Conservation (phyloP, 768 basidiomycete species). For the Fistulinella prunicolor region DNA sequence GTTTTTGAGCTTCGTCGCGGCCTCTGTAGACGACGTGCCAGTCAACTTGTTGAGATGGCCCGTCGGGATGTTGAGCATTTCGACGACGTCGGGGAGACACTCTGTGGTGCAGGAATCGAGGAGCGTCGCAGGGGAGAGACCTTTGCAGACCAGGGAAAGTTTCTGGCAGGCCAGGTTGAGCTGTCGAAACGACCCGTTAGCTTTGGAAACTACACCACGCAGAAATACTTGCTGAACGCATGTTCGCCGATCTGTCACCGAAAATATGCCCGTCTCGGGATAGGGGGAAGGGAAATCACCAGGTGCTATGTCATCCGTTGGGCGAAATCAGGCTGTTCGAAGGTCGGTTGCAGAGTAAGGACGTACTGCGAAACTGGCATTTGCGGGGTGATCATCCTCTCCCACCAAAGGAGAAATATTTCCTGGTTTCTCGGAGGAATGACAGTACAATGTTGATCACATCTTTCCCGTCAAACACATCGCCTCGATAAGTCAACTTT, state of each 20-base stretch:
- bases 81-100: slow-evolving; percentile 43
- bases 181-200: slow-evolving; percentile 15
- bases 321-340: not conserved
- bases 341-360: not conserved
- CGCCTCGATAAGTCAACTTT: no score
- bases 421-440: slow-evolving; percentile 40
- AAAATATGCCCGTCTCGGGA: slow-evolving; percentile 14
- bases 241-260: slow-evolving; percentile 31
- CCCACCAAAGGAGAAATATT: slow-evolving; percentile 20
- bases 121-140: slow-evolving; percentile 33
- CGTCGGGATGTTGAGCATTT: slow-evolving; percentile 43
- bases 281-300: slow-evolving; percentile 18
- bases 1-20: not conserved
- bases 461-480: no score
- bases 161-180: slow-evolving; percentile 48
- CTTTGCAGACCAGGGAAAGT: slow-evolving; percentile 39
- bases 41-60: slow-evolving; percentile 10
- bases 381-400: not conserved
- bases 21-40: not conserved
- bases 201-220: not conserved
- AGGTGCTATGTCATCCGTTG: slow-evolving; percentile 4
- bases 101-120: slow-evolving; percentile 43
- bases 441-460: slow-evolving; percentile 41
- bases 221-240: slow-evolving; percentile 23
- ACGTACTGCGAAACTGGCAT: slow-evolving; percentile 1